These are phyloP conservation scores for Malassezia arunalokei DNA, from an alignment of 1,284 basidiomycete species.

Conservation along the genomic window DNA sequence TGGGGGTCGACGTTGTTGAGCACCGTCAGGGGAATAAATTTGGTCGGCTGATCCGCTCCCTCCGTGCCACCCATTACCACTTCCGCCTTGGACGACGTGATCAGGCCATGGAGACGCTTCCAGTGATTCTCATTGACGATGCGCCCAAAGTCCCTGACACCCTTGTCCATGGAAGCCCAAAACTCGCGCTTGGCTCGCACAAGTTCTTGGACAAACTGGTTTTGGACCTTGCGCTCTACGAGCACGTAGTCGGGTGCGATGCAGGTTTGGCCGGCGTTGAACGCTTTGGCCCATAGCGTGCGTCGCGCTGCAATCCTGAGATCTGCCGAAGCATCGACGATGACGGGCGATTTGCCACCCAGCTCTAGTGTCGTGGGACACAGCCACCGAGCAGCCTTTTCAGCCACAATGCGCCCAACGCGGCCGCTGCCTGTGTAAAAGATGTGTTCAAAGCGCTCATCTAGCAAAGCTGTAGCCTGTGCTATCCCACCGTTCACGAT, in stretches of 20 bases:
- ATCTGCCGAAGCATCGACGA: slow-evolving; percentile 58
- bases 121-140: slow-evolving; percentile 55
- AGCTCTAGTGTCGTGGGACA: slow-evolving; percentile 69
- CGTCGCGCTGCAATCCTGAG: slow-evolving; percentile 50
- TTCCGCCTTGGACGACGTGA: slow-evolving; percentile 60
- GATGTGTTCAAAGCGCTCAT: slow-evolving; percentile 69
- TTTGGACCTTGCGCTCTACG: slow-evolving; percentile 56
- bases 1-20: slow-evolving; percentile 56
- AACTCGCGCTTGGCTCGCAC: slow-evolving; percentile 51
- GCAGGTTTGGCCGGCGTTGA: slow-evolving; percentile 55
- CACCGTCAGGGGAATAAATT: slow-evolving; percentile 58
- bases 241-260: slow-evolving; percentile 64
- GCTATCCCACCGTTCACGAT: slow-evolving; percentile 66
- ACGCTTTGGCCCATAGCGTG: slow-evolving; percentile 66
- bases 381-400: slow-evolving; percentile 71
- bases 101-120: slow-evolving; percentile 55
- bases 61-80: slow-evolving; percentile 58
- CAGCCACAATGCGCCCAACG: slow-evolving; percentile 65
- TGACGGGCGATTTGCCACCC: slow-evolving; percentile 70
- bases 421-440: slow-evolving; percentile 54
- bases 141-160: slow-evolving; percentile 50
- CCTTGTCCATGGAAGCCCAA: slow-evolving; percentile 46
- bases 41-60: slow-evolving; percentile 53
- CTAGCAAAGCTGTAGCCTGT: slow-evolving; percentile 65
- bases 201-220: slow-evolving; percentile 56